Conservation (phyloP, 2,329 filamentous ascomycete species). For the Sporothrix curviconia region DNA sequence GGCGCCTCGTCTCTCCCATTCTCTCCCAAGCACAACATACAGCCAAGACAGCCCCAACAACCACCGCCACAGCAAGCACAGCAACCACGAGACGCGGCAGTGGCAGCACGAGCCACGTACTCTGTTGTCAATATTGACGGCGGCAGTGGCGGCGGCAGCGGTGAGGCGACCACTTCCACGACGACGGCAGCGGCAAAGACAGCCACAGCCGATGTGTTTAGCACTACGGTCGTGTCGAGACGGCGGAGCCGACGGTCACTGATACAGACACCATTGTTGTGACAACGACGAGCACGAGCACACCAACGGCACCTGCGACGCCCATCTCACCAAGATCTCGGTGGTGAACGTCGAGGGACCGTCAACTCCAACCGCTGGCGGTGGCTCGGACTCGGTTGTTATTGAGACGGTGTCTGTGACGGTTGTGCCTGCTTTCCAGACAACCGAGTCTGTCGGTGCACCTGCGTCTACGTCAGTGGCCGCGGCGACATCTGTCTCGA, state of each 20-base stretch:
- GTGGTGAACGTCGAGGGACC: conserved; percentile 19
- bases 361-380: conserved; percentile 13
- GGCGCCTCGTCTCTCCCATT: conserved; percentile 21
- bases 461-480: background rate
- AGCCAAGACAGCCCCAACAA: too few relatives aligned
- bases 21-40: conserved; percentile 9
- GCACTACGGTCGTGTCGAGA: conserved; percentile 16
- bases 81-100: conserved; percentile 9
- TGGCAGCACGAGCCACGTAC: conserved; percentile 31
- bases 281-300: conserved; percentile 7
- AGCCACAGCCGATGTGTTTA: background rate
- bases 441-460: background rate
- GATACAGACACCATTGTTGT: conserved; percentile 24
- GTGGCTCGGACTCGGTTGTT: background rate
- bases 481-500: background rate
- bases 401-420: background rate
- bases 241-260: conserved; percentile 20
- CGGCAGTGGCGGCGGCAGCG: conserved; percentile 8
- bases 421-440: background rate
- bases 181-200: background rate
- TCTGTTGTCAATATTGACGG: conserved; percentile 34
- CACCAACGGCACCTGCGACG: conserved; percentile 14
- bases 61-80: too few relatives aligned
- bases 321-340: conserved; percentile 23
- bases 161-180: background rate